phyloP scores from a whole-genome alignment of 805 yeast species.

The Candida schatavii region DNA sequence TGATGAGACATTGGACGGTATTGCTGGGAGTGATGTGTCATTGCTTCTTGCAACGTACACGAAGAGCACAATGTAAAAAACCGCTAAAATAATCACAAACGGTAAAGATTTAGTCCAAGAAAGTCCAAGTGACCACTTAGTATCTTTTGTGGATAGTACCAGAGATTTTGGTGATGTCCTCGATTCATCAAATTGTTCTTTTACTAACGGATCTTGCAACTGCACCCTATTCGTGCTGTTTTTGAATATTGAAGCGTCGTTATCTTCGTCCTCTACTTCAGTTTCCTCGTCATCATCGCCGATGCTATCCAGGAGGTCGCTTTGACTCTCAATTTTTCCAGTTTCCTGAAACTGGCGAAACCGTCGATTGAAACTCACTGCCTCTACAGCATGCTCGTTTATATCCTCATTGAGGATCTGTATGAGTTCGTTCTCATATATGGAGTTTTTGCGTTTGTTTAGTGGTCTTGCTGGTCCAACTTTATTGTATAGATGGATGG shows the following conservation, averaged over 20 bases:
- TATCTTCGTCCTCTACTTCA: constrained; percentile 8
- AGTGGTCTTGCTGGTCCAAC: constrained; percentile 40
- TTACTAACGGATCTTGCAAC: not conserved
- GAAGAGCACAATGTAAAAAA: not conserved
- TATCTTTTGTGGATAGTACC: not conserved
- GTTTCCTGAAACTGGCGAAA: constrained; percentile 16
- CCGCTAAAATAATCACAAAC: not conserved
- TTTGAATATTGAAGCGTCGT: not conserved
- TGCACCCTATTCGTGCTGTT: not conserved
- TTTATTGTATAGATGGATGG: constrained; percentile 35
- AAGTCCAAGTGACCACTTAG: not conserved
- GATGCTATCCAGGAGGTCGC: constrained; percentile 7
- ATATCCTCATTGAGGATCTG: constrained; percentile 16
- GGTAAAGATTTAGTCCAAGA: no score
- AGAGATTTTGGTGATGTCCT: not conserved
- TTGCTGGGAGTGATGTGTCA: not conserved
- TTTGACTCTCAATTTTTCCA: constrained; percentile 3
- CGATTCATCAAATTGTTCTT: not conserved
- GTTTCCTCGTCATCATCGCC: constrained; percentile 7
- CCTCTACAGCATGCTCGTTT: constrained; percentile 7
- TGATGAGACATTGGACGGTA: not conserved
- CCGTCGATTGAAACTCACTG: constrained; percentile 13
- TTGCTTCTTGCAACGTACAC: not conserved
- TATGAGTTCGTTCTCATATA: constrained; percentile 18
- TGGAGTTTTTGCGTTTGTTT: constrained; percentile 6